A percentile compares a stretch with the other conserved stretches of the same genome.
Evolutionary conservation across 495 filamentous ascomycete species (phyloP).

Genomic region (Penicillium psychrofluorescens): DNA sequence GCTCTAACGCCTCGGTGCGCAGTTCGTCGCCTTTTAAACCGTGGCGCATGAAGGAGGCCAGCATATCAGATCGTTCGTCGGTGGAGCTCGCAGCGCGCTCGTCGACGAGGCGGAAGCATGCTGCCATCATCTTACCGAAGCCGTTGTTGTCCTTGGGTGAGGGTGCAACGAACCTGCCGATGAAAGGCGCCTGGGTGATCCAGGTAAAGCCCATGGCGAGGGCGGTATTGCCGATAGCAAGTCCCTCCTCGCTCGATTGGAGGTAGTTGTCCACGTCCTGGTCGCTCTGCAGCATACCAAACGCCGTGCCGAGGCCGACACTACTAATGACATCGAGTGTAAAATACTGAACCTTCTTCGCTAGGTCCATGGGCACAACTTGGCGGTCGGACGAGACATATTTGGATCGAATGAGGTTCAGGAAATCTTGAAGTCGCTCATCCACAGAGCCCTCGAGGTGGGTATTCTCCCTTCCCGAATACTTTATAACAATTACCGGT

Average conservation of each 20-base stretch:
- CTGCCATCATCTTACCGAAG: slow-evolving; percentile 24
- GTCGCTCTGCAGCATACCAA: slow-evolving; percentile 36
- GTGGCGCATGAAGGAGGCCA: slow-evolving; percentile 29
- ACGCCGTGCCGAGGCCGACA: slow-evolving; percentile 33
- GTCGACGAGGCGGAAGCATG: slow-evolving; percentile 10
- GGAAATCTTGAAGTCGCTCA: slow-evolving; percentile 15
- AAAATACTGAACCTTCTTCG: slow-evolving; percentile 29
- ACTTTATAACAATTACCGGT: slow-evolving; percentile 16
- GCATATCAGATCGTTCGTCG: slow-evolving; percentile 22
- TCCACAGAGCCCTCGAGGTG: slow-evolving; percentile 26
- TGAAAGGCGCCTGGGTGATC: slow-evolving; percentile 14
- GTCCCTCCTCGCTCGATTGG: slow-evolving; percentile 22
- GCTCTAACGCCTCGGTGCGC: slow-evolving; percentile 22
- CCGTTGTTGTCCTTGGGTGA: slow-evolving; percentile 23
- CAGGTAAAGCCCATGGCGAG: slow-evolving; percentile 14
- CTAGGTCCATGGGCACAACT: slow-evolving; percentile 30
- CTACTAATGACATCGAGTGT: slow-evolving; percentile 39
- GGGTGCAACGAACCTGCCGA: slow-evolving; percentile 18
- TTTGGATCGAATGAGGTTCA: slow-evolving; percentile 20
- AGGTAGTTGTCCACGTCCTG: slow-evolving; percentile 44
- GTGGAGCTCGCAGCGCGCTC: slow-evolving; percentile 12
- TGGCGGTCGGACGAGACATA: slow-evolving; percentile 16
- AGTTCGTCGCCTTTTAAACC: slow-evolving; percentile 26
- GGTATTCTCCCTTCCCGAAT: slow-evolving; percentile 34
- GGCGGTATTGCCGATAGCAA: slow-evolving; percentile 13